Conservation (phyloP, 352 stramenopile species). For the Pythium periplocum region DNA sequence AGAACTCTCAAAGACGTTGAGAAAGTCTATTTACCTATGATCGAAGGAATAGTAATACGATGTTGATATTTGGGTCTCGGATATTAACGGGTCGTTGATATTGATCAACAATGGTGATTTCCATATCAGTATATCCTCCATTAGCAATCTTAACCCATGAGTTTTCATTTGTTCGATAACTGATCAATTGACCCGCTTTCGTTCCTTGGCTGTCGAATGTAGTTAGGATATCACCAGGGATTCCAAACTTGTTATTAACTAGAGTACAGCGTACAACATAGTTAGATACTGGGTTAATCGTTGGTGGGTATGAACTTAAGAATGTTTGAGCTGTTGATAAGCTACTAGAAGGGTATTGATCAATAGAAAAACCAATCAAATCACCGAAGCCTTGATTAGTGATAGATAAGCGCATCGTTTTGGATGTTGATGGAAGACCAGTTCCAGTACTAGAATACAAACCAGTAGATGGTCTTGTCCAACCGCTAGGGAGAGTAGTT, state of each 20-base stretch:
- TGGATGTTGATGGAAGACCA: conserved; percentile 17
- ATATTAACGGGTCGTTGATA: background rate
- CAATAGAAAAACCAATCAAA: conserved; percentile 7
- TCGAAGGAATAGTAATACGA: background rate
- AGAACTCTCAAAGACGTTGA: no score
- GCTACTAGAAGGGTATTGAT: conserved; percentile 1
- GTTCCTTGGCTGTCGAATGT: conserved; percentile 6
- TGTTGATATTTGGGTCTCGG: conserved; percentile 3
- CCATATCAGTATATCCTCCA: conserved; percentile 5
- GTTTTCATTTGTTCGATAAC: conserved; percentile 5
- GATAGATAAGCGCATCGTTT: background rate
- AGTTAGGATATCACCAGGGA: conserved; percentile 4
- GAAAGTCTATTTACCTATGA: no score
- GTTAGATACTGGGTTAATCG: background rate
- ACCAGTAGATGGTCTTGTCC: conserved; percentile 14
- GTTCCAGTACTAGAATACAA: conserved; percentile 15
- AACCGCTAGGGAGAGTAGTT: conserved; percentile 11
- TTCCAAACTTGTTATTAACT: conserved; percentile 3
- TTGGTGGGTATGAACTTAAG: conserved; percentile 1
- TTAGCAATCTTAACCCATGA: background rate
- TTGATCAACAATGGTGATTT: conserved; percentile 1
- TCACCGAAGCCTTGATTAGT: no score
- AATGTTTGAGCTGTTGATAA: conserved; percentile 2
- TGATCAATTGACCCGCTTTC: conserved; percentile 2
- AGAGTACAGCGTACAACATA: conserved; percentile 5